Conservation (phyloP, 257 asterid species). For the Solanum peruvianum region DNA sequence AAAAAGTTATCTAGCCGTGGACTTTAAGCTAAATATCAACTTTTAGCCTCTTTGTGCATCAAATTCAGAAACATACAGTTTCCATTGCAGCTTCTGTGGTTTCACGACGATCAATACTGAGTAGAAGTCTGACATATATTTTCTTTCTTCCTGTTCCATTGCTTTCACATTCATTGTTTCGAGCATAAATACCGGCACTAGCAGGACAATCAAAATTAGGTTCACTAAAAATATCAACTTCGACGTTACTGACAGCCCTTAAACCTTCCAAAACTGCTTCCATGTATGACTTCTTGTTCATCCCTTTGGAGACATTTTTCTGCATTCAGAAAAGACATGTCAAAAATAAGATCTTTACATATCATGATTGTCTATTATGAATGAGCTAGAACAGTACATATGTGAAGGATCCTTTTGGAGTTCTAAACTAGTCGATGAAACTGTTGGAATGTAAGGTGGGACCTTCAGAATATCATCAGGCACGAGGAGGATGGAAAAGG, state of each 20-base stretch:
- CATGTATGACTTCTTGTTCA: slow-evolving; percentile 84
- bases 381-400: background rate
- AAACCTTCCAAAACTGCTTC: slow-evolving; percentile 79
- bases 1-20: background rate
- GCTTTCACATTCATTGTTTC: background rate
- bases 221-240: slow-evolving; percentile 36
- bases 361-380: background rate
- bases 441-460: background rate
- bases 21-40: background rate
- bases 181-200: slow-evolving; percentile 4
- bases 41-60: background rate
- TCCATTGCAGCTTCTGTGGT: slow-evolving; percentile 85
- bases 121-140: slow-evolving; percentile 76
- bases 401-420: background rate
- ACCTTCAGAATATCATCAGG: background rate
- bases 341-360: background rate
- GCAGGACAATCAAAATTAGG: slow-evolving; percentile 15
- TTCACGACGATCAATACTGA: slow-evolving; percentile 90
- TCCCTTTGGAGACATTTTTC: slow-evolving; percentile 75
- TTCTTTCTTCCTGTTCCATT: slow-evolving; percentile 33
- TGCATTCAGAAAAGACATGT: slow-evolving; percentile 8
- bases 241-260: slow-evolving; percentile 43
- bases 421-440: background rate
- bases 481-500: background rate
- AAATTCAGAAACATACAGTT: slow-evolving; percentile 46